phyloP scores from a whole-genome alignment of 352 stramenopile genomes.

The Plasmopara viticola region DNA sequence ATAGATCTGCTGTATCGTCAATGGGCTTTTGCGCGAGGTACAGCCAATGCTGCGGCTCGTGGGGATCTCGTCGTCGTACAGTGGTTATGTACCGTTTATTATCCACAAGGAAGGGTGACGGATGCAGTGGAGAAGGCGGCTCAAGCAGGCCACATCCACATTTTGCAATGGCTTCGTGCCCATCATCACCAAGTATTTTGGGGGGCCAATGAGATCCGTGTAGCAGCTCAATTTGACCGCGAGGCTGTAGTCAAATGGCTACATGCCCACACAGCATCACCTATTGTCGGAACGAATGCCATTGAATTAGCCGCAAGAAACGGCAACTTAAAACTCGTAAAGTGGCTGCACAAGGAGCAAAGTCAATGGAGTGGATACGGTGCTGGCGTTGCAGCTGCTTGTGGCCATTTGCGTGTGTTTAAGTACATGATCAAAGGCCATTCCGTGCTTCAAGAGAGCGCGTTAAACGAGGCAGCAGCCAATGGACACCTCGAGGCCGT shows the following conservation, averaged over 20 bases:
- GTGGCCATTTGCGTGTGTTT: constrained; percentile 17
- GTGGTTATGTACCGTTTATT: constrained; percentile 24
- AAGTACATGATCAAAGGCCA: constrained; percentile 24
- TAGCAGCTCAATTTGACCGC: constrained; percentile 25
- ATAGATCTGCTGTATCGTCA: constrained; percentile 19
- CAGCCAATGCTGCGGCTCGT: constrained; percentile 17
- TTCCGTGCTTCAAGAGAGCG: constrained; percentile 14
- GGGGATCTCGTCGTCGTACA: constrained; percentile 20
- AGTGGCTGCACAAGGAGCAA: constrained; percentile 11
- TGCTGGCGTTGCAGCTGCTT: constrained; percentile 20
- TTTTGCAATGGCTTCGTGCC: constrained; percentile 26
- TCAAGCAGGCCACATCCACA: constrained; percentile 9
- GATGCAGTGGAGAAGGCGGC: constrained; percentile 24
- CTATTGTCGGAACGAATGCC: constrained; percentile 28
- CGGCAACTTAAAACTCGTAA: constrained; percentile 28
- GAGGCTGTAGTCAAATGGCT: constrained; percentile 29
- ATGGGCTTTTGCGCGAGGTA: constrained; percentile 23
- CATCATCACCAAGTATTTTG: constrained; percentile 23
- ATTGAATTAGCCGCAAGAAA: constrained; percentile 23
- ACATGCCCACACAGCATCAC: constrained; percentile 20
- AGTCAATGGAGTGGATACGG: constrained; percentile 30
- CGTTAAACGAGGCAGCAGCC: constrained; percentile 24
- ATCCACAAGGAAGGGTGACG: constrained; percentile 20
- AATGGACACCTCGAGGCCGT: constrained; percentile 27
- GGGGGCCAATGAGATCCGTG: constrained; percentile 29